Percentiles rank a stretch among this genome's conserved stretches.
These are phyloP conservation scores for Thelephora terrestris DNA, from an alignment of 1,284 basidiomycete genomes.

Conservation along the genomic window DNA sequence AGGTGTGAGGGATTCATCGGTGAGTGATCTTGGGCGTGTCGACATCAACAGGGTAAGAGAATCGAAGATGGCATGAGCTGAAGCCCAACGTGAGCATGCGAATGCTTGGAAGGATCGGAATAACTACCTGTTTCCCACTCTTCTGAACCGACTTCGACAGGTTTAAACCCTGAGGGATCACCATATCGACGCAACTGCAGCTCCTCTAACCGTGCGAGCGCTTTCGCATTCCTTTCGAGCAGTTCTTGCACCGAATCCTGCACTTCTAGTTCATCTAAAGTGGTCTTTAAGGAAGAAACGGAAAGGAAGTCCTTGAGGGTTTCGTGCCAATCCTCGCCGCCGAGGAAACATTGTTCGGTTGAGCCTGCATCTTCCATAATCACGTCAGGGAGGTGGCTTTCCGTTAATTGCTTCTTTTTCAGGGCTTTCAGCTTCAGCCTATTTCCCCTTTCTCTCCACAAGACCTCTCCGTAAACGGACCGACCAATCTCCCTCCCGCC, in stretches of 20 bases:
- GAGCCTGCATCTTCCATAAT: constrained; percentile 7
- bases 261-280: constrained; percentile 47
- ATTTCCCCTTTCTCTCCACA: constrained; percentile 27
- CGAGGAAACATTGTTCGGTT: not conserved
- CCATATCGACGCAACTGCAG: constrained; percentile 48
- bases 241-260: constrained; percentile 59
- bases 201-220: constrained; percentile 50
- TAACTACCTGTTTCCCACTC: constrained; percentile 68
- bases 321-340: constrained; percentile 8
- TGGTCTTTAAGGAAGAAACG: constrained; percentile 40
- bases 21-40: constrained; percentile 52
- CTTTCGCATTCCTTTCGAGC: constrained; percentile 50
- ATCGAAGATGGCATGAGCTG: constrained; percentile 64
- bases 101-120: not conserved
- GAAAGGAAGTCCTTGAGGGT: constrained; percentile 3
- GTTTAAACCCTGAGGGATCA: constrained; percentile 32
- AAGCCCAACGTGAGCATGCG: constrained; percentile 5
- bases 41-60: constrained; percentile 60
- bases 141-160: constrained; percentile 54
- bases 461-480: constrained; percentile 44
- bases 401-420: constrained; percentile 4
- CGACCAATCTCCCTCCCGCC: constrained; percentile 58
- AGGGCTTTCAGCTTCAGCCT: constrained; percentile 12
- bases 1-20: constrained; percentile 38
- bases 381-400: constrained; percentile 4